Percentiles rank a stretch among this genome's conserved stretches.
phyloP scores from a whole-genome alignment of 1,139 yeast genomes.

The Scheffersomyces illinoinensis region DNA sequence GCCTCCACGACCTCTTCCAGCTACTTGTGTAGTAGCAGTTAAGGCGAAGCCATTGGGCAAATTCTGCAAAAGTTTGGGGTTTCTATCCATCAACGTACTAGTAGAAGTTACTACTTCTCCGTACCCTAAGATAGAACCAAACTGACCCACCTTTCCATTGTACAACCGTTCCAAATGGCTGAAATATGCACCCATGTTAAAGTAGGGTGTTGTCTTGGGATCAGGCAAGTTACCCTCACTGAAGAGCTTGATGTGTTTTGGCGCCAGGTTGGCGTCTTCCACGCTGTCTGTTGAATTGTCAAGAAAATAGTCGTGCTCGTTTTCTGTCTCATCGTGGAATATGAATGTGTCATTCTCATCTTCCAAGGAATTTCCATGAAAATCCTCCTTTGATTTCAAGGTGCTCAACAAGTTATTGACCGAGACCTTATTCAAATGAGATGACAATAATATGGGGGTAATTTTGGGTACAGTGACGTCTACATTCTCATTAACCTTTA shows the following conservation, averaged over 20 bases:
- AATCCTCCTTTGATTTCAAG: slow-evolving; percentile 42
- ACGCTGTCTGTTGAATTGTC: slow-evolving; percentile 19
- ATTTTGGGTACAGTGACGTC: slow-evolving; percentile 59
- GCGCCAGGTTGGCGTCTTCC: slow-evolving; percentile 55
- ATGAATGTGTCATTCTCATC: slow-evolving; percentile 58
- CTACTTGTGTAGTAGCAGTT: slow-evolving; percentile 81
- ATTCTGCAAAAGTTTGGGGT: slow-evolving; percentile 54
- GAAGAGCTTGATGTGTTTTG: slow-evolving; percentile 53
- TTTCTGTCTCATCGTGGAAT: slow-evolving; percentile 35
- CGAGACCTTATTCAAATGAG: slow-evolving; percentile 25
- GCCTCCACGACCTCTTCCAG: slow-evolving; percentile 94
- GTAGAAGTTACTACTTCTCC: slow-evolving; percentile 94
- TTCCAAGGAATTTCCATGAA: slow-evolving; percentile 44
- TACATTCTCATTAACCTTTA: slow-evolving; percentile 59
- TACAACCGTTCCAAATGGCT: slow-evolving; percentile 37
- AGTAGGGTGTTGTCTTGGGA: slow-evolving; percentile 62
- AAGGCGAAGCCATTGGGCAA: slow-evolving; percentile 73
- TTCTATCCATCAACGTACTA: slow-evolving; percentile 72
- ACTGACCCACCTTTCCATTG: slow-evolving; percentile 27
- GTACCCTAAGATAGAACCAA: slow-evolving; percentile 70
- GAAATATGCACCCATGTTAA: slow-evolving; percentile 63
- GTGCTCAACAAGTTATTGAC: slow-evolving; percentile 26
- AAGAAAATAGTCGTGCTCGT: slow-evolving; percentile 18
- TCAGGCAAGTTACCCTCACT: slow-evolving; percentile 48
- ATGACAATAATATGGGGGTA: slow-evolving; percentile 59